A percentile compares a stretch with the other conserved stretches of the same genome.
Conservation (phyloP, 2,329 filamentous ascomycete genomes). For the Colletotrichum spaethianum region DNA sequence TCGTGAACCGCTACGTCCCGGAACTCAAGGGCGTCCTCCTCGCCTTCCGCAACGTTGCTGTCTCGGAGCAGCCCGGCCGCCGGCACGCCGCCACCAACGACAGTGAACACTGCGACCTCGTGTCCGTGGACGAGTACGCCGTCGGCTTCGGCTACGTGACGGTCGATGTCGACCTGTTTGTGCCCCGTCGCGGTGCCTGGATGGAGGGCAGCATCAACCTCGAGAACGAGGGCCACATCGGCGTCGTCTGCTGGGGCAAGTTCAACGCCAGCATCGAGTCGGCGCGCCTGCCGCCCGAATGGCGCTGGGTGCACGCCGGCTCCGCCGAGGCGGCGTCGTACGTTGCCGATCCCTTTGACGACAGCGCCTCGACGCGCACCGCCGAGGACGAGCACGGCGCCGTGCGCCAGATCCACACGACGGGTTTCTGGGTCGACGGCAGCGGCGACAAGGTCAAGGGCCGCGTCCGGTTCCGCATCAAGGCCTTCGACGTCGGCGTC, state of each 20-base stretch:
- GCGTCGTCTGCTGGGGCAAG: slow-evolving; percentile 89
- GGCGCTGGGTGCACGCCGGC: slow-evolving; percentile 82
- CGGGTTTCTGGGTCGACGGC: slow-evolving; percentile 83
- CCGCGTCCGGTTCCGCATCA: slow-evolving; percentile 82
- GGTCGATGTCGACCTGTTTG: slow-evolving; percentile 87
- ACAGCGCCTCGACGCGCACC: slow-evolving; percentile 54
- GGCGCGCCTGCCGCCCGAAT: slow-evolving; percentile 80
- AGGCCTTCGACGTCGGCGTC: slow-evolving; percentile 85
- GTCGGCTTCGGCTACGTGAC: slow-evolving; percentile 91
- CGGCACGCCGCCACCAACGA: slow-evolving; percentile 61
- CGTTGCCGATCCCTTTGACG: slow-evolving; percentile 48
- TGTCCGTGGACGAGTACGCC: slow-evolving; percentile 83
- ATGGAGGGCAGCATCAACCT: slow-evolving; percentile 88
- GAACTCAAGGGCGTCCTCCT: slow-evolving; percentile 82
- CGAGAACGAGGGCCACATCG: slow-evolving; percentile 90
- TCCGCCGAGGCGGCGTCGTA: slow-evolving; percentile 55
- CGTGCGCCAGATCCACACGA: slow-evolving; percentile 66
- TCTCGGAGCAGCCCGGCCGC: slow-evolving; percentile 72
- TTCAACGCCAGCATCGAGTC: slow-evolving; percentile 93
- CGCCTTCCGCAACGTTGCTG: slow-evolving; percentile 77
- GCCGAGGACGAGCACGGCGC: slow-evolving; percentile 67
- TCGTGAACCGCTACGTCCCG: slow-evolving; percentile 83
- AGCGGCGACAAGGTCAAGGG: slow-evolving; percentile 79
- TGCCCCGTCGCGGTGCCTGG: slow-evolving; percentile 79
- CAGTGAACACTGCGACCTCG: slow-evolving; percentile 58